Base-by-base conservation (phyloP, 495 filamentous ascomycete genomes). In the Xylaria cubensis region DNA sequence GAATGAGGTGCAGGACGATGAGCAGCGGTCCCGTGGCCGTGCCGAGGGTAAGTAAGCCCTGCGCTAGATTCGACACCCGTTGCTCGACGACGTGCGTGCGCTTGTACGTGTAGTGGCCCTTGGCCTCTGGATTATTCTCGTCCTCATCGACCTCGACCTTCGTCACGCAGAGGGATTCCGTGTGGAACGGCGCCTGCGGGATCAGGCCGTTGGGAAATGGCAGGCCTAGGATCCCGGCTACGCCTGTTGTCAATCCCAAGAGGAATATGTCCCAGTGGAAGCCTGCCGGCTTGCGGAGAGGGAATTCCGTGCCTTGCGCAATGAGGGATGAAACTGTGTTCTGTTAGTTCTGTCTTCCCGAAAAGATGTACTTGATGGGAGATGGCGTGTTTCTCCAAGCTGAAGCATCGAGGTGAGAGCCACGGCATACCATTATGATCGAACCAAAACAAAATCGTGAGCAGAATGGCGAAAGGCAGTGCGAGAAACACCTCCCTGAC, bases 261-360 rank as follows among this genome's bases (percentile, higher is more conserved):
- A 98, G 89, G 86, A 96, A 97, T 63, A 98, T 78, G 75, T 97
- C 95, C 94, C 94, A 98, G 84, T 97, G 95, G 79, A 98, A 98
- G 12, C 95, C 95, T 42, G 94, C 94, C 7, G 95, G 95, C 75
- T 98, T 98, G 15, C 87, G 87, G 26, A 98, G 88, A 1, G 95
- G 95, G 76, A 97, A 98, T 75, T 97, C 92, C 53, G 91, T 97
- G 56, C 93, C 95, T 81, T 98, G 95, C 9, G 94, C 94, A 59
- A 95, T 97, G 66, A 98, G 89, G 32, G 92, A 91, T 12, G 92
- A 94, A 3, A 96, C 92, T 91, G 50, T 29, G 17, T 39, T 32
- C 24, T 67, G 58, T 74, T 34, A 80, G 62, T 44, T 46, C 24
- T 42, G 9, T 42, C 39, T 42, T 42, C 2, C 2, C 39, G 39